Conservation (phyloP, 179 eudicot genomes). For the Amaranthus tricolor region DNA sequence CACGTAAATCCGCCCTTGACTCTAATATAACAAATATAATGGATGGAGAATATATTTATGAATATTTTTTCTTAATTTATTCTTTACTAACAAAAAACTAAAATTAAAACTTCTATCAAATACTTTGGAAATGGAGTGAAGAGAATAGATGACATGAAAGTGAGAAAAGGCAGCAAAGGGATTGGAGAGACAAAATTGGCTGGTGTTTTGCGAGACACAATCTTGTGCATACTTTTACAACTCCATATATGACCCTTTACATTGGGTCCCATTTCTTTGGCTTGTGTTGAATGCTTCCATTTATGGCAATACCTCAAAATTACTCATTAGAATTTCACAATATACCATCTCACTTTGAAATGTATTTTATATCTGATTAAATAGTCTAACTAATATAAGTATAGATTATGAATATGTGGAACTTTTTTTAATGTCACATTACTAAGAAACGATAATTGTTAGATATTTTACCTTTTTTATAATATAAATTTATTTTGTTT, state of each 20-base stretch:
- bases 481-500: too few relatives aligned
- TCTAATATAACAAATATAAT: neutral
- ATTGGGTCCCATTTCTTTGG: neutral
- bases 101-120: neutral
- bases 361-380: too few relatives aligned
- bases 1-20: neutral
- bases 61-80: too few relatives aligned
- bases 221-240: slow-evolving; percentile 24
- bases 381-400: too few relatives aligned
- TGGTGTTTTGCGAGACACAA: slow-evolving; percentile 15
- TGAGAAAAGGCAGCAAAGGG: neutral
- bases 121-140: neutral
- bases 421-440: too few relatives aligned
- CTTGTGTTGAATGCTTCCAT: slow-evolving; percentile 27
- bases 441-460: too few relatives aligned
- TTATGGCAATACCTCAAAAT: slow-evolving; percentile 13
- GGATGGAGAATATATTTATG: neutral
- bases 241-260: neutral
- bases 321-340: neutral
- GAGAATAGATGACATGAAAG: neutral
- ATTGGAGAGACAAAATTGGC: slow-evolving; percentile 19
- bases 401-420: too few relatives aligned
- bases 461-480: too few relatives aligned
- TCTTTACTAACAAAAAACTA: too few relatives aligned
- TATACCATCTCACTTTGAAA: too few relatives aligned